Evolutionary conservation across 176 grass and related monocot genomes (phyloP).

Genomic region (Calamus simplicifolius): DNA sequence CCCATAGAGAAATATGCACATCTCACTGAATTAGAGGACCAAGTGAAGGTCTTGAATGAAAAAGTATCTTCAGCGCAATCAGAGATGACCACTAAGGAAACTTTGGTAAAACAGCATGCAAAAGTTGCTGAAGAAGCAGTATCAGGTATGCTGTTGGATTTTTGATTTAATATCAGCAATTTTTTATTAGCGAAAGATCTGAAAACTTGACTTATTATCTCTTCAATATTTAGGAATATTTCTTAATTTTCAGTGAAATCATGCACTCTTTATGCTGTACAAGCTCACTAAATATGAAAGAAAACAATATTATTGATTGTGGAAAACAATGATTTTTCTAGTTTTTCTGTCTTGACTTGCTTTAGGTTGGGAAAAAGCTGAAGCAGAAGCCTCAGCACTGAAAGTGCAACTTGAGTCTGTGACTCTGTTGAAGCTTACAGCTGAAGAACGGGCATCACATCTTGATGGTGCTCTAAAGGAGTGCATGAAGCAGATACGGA

Average conservation of each 20-base stretch:
- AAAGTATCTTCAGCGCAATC: slow-evolving; percentile 62
- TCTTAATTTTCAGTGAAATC: too few species aligned
- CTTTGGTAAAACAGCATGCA: slow-evolving; percentile 90
- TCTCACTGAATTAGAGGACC: slow-evolving; percentile 73
- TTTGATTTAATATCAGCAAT: too few species aligned
- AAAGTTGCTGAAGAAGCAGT: slow-evolving; percentile 99
- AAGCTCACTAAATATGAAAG: too few species aligned
- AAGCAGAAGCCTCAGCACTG: slow-evolving; percentile 80
- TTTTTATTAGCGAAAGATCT: too few species aligned
- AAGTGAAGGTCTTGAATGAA: slow-evolving; percentile 75
- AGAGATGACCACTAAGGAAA: slow-evolving; percentile 92
- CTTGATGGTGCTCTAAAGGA: slow-evolving; percentile 96
- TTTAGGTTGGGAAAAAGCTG: slow-evolving; percentile 99
- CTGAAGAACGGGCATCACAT: slow-evolving; percentile 84
- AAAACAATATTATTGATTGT: too few species aligned
- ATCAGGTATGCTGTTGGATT: slow-evolving; percentile 35
- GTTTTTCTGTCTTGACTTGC: too few species aligned
- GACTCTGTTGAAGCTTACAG: slow-evolving; percentile 70
- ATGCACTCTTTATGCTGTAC: too few species aligned
- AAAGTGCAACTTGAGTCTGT: slow-evolving; percentile 96
- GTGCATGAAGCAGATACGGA: slow-evolving; percentile 98
- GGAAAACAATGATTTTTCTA: too few species aligned
- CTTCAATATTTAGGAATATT: too few species aligned
- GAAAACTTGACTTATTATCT: too few species aligned
- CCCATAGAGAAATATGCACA: slow-evolving; percentile 72